Evolutionary conservation across 1,284 basidiomycete genomes (phyloP), one percentile per base, ranked within the genome.

Genomic region (Athelia sp.): DNA sequence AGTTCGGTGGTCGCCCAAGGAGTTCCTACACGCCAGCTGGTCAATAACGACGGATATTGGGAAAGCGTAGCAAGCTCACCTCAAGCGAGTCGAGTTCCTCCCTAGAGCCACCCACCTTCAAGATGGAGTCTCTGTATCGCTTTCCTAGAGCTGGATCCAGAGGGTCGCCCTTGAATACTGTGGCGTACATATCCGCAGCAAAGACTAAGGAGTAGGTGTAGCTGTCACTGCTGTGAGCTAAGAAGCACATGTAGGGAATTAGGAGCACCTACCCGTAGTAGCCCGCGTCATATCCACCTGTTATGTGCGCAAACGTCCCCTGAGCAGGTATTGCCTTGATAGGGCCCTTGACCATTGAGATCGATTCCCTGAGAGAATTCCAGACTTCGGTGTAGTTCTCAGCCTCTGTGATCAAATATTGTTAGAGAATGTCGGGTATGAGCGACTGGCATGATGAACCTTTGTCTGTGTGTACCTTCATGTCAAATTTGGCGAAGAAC

Each of bases 401-500:
- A 19, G 67, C 57, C 40, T 81, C 84, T 86, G 56, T 19, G 42
- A 23, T 43, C 49, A 24, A 22, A 26, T n/a, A 2, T 18, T 13
- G 19, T 47, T 36, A 46, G 32, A 21, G 9, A 18, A 8, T 45
- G 19, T 48, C 46, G 13, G 26, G 13, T 29, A 29, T 29, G 38
- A 19, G 42, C 18, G 4, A 44, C 8, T 51, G 22, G 8, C 18
- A 23, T 40, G 3, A 56, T 48, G 9, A 32, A 79, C 84, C 78
- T 67, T 85, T 74, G 58, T 83, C 78, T 2, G 80, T 84, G 62
- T 91, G 88, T 3, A 90, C 82, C 57, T 79, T 79, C 58, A 90
- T 76, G 60, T 90, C 88, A 58, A 83, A 91, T 57, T 81, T 84
- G 56, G 85, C 88, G 57, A 90, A 90, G 75, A 90, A 91, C 11